These are phyloP conservation scores for Verticillium klebahnii DNA, from an alignment of 2,329 filamentous ascomycete genomes.

Conservation along the genomic window DNA sequence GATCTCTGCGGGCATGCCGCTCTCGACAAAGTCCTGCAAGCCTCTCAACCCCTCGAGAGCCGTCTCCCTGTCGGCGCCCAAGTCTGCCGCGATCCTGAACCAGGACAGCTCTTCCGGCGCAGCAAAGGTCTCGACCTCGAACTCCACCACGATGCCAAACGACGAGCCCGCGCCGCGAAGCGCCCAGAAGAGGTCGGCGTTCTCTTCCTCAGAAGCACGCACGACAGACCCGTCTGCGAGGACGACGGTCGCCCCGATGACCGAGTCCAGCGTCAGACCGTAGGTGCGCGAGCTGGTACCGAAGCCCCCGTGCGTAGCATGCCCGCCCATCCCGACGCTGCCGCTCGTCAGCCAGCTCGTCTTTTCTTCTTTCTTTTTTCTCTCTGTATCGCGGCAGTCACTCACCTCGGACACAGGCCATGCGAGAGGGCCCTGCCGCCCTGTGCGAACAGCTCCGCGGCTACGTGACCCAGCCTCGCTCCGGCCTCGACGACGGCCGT, in stretches of 20 bases:
- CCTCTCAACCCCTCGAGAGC: constrained; percentile 15
- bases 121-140: constrained; percentile 33
- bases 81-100: neutral
- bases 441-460: constrained; percentile 31
- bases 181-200: constrained; percentile 38
- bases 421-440: constrained; percentile 38
- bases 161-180: constrained; percentile 35
- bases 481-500: constrained; percentile 43
- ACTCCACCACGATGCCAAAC: constrained; percentile 34
- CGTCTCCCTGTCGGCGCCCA: neutral
- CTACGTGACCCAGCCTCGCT: constrained; percentile 43
- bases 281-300: constrained; percentile 17
- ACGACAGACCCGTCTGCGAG: constrained; percentile 28
- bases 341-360: neutral
- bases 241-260: constrained; percentile 29
- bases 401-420: constrained; percentile 48
- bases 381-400: no score
- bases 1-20: constrained; percentile 16
- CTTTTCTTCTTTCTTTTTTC: neutral
- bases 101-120: constrained; percentile 26
- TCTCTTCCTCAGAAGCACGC: constrained; percentile 23
- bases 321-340: constrained; percentile 34
- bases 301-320: constrained; percentile 37
- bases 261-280: constrained; percentile 27
- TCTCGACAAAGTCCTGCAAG: constrained; percentile 18